Base-by-base conservation (phyloP, 2,329 filamentous ascomycete species). In the Allantophomopsis lycopodina region DNA sequence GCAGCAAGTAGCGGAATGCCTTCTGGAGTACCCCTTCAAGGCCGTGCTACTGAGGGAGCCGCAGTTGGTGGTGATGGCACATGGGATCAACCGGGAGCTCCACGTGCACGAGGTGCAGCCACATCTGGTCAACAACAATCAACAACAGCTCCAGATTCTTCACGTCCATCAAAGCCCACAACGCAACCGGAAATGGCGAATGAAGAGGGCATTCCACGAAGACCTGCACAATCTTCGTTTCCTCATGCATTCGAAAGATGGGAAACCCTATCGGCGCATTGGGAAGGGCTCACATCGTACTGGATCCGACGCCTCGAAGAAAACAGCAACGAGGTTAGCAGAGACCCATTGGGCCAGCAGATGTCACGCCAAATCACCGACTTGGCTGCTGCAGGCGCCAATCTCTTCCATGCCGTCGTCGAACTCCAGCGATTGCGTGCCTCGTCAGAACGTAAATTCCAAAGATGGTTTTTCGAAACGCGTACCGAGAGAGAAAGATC, bases 381-480 rank as follows among this genome's bases (percentile, higher is more conserved):
- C 56, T 69, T 98, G n/a, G 95, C 91, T 18, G 91, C 91, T 7
- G 91, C 91, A 1, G 91, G 91, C 11, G 91, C 91, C 5, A 98
- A 98, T 50, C 69, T 98, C 0, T 98, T 98, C 59, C 91, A 98
- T 57, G 91, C 91, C 8, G 88, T 98, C 0, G 91, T 98, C 3
- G 91, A 98, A 60, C 66, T 98, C 35, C 91, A 98, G 58, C 79
- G 91, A 21, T 69, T 98, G 18, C 82, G 91, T 34, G 91, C 91
- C 31, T 94, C 87, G 41, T 96, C 89, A 0, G 91, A 98, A 60
- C 79, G 91, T 47, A 96, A 96, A 57, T 98, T 98, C 52, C 91
- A 98, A 61, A 76, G 91, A 38, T 98, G 91, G 91, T 96, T 96
- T 62, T 94, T 94, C 50, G 91, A 98, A 57, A 94, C 88, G 7